These are phyloP conservation scores for Aleurites moluccanus DNA, from an alignment of 441 rosid species.

Conservation along the genomic window DNA sequence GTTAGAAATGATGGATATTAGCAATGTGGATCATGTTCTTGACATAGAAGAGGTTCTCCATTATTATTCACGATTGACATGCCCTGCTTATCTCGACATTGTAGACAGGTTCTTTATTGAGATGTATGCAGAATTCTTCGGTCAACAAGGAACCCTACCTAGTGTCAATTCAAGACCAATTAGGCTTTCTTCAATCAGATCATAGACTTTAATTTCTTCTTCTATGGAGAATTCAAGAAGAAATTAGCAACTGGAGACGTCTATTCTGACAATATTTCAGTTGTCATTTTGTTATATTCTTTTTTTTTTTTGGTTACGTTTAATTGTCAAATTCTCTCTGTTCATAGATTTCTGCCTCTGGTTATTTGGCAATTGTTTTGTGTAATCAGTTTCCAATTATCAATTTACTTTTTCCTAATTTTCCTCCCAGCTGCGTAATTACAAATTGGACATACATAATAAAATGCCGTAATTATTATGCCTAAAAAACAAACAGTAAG, in stretches of 20 bases:
- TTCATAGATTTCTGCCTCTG: not conserved
- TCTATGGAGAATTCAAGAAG: not conserved
- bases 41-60: constrained; percentile 75
- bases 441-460: not conserved
- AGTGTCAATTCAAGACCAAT: constrained; percentile 25
- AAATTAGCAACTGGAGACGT: not conserved
- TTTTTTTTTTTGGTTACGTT: not conserved
- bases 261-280: constrained; percentile 13
- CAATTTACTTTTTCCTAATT: not conserved
- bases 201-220: not conserved
- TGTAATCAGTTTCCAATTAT: constrained; percentile 3
- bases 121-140: constrained; percentile 52
- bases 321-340: not conserved
- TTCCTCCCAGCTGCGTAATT: not conserved
- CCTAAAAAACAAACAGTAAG: no score
- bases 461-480: not conserved
- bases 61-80: constrained; percentile 78
- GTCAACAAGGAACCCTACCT: constrained; percentile 4
- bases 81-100: constrained; percentile 64
- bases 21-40: constrained; percentile 59
- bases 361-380: not conserved
- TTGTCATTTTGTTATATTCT: not conserved
- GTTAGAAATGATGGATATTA: constrained; percentile 60
- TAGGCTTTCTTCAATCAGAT: constrained; percentile 19
- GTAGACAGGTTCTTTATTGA: constrained; percentile 77